A percentile compares a stretch with the other conserved stretches of the same genome.
Conservation (phyloP, 352 stramenopile species). For the Phytophthora lateralis region DNA sequence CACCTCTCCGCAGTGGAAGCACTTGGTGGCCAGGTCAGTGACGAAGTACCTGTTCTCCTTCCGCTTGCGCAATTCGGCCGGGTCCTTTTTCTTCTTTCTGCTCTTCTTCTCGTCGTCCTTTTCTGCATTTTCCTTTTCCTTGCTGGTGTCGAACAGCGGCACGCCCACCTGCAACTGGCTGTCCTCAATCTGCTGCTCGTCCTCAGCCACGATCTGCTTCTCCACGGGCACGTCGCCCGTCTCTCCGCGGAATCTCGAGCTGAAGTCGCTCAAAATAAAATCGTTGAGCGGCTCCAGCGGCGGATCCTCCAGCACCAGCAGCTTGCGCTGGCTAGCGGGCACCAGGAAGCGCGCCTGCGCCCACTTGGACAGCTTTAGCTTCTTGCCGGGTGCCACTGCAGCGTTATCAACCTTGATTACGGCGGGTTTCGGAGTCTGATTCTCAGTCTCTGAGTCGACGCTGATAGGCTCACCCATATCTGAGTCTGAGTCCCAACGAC, state of each 20-base stretch:
- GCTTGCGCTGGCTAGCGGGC: constrained; percentile 54
- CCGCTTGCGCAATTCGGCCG: constrained; percentile 42
- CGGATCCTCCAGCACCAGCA: constrained; percentile 60
- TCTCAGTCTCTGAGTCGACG: constrained; percentile 25
- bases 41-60: constrained; percentile 82
- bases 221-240: constrained; percentile 56
- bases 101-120: constrained; percentile 14
- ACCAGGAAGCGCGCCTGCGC: constrained; percentile 72
- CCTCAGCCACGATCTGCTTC: constrained; percentile 46
- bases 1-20: constrained; percentile 83
- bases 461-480: constrained; percentile 57
- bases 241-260: constrained; percentile 63
- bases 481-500: constrained; percentile 66
- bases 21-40: constrained; percentile 84
- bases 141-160: constrained; percentile 48
- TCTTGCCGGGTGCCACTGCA: constrained; percentile 1
- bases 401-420: constrained; percentile 28
- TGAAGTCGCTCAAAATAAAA: constrained; percentile 85
- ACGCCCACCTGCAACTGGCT: constrained; percentile 51
- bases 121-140: constrained; percentile 6
- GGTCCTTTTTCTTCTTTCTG: constrained; percentile 30
- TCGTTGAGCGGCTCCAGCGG: constrained; percentile 84
- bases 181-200: constrained; percentile 20
- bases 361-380: constrained; percentile 73
- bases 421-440: constrained; percentile 7